Base-by-base conservation (phyloP, 2,329 filamentous ascomycete species). In the Boeremia exigua region DNA sequence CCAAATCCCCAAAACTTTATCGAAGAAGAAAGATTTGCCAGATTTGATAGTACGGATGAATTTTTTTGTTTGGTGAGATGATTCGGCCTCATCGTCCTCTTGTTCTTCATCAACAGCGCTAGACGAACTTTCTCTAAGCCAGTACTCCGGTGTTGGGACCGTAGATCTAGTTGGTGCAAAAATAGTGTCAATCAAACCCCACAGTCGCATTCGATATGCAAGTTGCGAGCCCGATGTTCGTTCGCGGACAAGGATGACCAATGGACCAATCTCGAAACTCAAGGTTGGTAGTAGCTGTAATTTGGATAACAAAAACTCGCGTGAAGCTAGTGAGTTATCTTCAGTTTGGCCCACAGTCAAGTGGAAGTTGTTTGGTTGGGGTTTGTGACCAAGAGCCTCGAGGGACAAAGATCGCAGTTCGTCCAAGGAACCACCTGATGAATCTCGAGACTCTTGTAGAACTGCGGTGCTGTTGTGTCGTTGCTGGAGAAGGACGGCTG, bases 291-390 rank as follows among this genome's bases (percentile, higher is more conserved):
- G 60, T 6, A 82, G 67, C 2, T 74, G 71, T 4, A 80, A 79
- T 62, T 88, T 87, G 17, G 82, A 75, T 4, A 84, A 55, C 5
- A 87, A 69, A 30, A 81, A 83, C 7, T 80, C 74, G 56, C 84
- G 80, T n/a, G 79, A 72, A 15, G 78, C 75, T 5, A 77, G 71
- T 4, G 74, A 67, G 9, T 74, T 62, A 23, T 84, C 79, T 32
- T 81, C 78, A 37, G 79, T 84, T 63, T 89, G 86, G 0, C 83
- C 87, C 23, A 89, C 73, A 0, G 85, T 88, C 71, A 89, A 72
- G 68, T 89, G 86, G 72, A 51, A 84, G 66, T 30, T 66, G 39
- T 51, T 62, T 19, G 50, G 39, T 17, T 50, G 51, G 29, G 51
- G 36, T 2, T 27, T 15, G n/a, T 71, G 66, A 6, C 65, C 68